Base-by-base conservation (phyloP, 2,329 filamentous ascomycete species). In the Penicillium sp. region DNA sequence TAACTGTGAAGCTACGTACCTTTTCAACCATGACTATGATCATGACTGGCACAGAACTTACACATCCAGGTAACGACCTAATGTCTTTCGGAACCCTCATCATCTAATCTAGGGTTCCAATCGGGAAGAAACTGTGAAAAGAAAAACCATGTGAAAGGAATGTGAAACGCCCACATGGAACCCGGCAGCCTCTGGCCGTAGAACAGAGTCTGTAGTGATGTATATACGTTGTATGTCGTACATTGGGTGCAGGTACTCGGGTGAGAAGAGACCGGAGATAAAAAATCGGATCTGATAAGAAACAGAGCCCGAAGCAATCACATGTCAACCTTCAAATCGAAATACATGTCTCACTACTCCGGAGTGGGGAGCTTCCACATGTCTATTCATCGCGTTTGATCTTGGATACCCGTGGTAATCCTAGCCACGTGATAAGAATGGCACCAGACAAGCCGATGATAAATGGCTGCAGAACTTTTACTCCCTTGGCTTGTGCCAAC, bases 381-480 rank as follows among this genome's bases (percentile, higher is more conserved):
- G 27, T 40, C 34, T 59, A 59, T 32, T 61, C 57, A 32, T 49
- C 55, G 11, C 51, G 23, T 23, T 23, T 59, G 35, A 40, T 43
- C 43, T 65, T 66, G 7, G 56, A 57, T 18, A 61, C 57, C 54
- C 62, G 54, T 18, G 71, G 71, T 34, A 74, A 53, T 45, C 65
- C 67, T 41, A 74, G 30, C 83, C 83, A 86, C 30, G 84, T 63
- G 6, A 71, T 57, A 58, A 80, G 68, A 49, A 82, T 80, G 11
- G 76, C 76, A 5, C 70, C 80, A 44, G 84, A 68, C 45, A 85
- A 61, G 8, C 76, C 81, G 57, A 85, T 66, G 38, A 83, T 77
- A 66, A 86, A 80, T 3, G 84, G 84, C 70, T 85, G 82, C 62
- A 86, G 64, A 1, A 85, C 81, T 67, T 79, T 70, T 10, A 86